Evolutionary conservation across 192 early-diverging fungal species (phyloP).

Genomic region (Dispira parvispora): DNA sequence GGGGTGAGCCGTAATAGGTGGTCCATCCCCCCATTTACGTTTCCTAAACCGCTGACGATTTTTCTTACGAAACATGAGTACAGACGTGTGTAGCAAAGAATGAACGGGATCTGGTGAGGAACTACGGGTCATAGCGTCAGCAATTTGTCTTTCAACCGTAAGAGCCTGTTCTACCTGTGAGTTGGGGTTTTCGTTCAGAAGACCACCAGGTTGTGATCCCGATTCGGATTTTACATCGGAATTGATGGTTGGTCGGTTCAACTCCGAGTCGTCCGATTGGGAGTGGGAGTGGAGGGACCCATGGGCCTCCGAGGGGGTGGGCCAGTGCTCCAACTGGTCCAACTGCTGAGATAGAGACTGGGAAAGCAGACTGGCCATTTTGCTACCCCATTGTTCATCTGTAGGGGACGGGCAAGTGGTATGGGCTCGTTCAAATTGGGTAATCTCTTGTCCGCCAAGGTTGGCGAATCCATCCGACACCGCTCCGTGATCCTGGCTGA

Average conservation of each 20-base stretch:
- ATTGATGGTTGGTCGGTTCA: not conserved
- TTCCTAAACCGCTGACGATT: not conserved
- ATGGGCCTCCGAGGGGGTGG: conserved; percentile 7
- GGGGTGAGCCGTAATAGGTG: not conserved
- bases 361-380: not conserved
- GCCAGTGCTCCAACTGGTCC: conserved; percentile 1
- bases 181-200: too few species aligned
- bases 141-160: not conserved
- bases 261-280: not conserved
- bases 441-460: not conserved
- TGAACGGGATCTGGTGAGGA: not conserved
- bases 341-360: not conserved
- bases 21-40: conserved; percentile 11
- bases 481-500: not conserved
- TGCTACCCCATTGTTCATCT: not conserved
- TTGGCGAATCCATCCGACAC: not conserved
- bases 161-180: not conserved
- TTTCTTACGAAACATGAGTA: conserved; percentile 4
- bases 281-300: not conserved
- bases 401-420: not conserved
- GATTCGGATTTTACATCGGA: too few species aligned
- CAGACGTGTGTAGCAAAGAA: conserved; percentile 6
- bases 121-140: not conserved
- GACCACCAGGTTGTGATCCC: too few species aligned
- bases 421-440: not conserved